Evolutionary conservation across 305 asterid genomes (phyloP).

Genomic region (Caryopteris hybrid): DNA sequence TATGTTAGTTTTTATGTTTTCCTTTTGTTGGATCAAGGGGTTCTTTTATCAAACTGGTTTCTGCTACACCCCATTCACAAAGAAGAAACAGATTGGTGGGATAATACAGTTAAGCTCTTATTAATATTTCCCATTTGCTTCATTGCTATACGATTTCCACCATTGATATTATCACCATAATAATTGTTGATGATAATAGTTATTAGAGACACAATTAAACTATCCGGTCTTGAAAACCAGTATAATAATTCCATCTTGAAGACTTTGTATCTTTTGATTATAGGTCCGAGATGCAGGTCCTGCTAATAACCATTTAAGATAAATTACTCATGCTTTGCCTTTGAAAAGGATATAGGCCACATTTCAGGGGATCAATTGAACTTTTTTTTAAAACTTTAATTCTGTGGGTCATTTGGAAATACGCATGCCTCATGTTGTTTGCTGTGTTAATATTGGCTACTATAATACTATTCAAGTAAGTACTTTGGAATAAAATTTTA

Average conservation of each 20-base stretch:
- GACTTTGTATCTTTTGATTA: background rate
- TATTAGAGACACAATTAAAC: background rate
- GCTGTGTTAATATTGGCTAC: background rate
- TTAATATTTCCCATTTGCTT: background rate
- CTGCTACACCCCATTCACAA: background rate
- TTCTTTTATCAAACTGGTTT: background rate
- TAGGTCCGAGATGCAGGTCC: background rate
- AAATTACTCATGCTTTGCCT: background rate
- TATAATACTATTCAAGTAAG: background rate
- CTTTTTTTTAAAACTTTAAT: background rate
- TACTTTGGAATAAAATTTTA: background rate
- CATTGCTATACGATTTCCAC: background rate
- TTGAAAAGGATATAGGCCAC: background rate
- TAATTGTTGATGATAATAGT: background rate
- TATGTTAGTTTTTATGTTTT: background rate
- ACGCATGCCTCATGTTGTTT: background rate
- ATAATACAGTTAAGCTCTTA: background rate
- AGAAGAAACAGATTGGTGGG: background rate
- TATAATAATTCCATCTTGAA: background rate
- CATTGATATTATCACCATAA: background rate
- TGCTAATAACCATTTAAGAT: background rate
- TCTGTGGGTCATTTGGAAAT: background rate
- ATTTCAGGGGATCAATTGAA: background rate
- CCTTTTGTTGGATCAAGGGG: background rate
- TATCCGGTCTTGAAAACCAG: background rate